Base-by-base conservation (phyloP, 2,329 filamentous ascomycete species). In the Neonectria ditissima region DNA sequence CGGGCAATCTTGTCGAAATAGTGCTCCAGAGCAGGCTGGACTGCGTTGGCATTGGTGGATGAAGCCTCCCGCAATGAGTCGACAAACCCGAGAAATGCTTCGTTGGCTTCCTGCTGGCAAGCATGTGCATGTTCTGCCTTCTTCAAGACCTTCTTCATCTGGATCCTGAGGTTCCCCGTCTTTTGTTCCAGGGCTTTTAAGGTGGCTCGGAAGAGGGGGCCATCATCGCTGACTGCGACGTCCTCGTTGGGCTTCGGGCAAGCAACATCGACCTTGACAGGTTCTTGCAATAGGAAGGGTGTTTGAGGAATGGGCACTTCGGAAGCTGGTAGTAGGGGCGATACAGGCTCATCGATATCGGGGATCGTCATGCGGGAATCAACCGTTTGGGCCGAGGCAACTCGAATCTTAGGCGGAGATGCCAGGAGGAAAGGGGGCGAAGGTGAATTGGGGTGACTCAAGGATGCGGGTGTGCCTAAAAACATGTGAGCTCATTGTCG, bases 1-100 rank as follows among this genome's bases (percentile, higher is more conserved):
- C 91, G 90, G 4, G 95, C 94, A 69, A 97, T 98, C 74, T 94
- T 97, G 79, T 98, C 94, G 74, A 98, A 99, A 77, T 99, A 99
- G 78, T 99, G 94, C 66, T 99, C 96, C 63, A 99, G 86, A 5
- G 95, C 96, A 16, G 96, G 97, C 75, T 97, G 93, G n/a, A 99
- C 94, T 0, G 95, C 96, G 74, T 97, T 97, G 52, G 94, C 92
- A 75, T 98, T 98, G 13, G 94, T 97, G 0, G 89, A 89, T 1
- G 94, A 94, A 0, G 94, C 93, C 75, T 98, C 96, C 66, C 91
- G 89, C 32, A 99, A 82, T 5, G 95, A 91, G 14, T 95, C 92
- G 76, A 97, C 90, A 72, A 99, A 97, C 4, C 87, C 89, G 16
- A 87, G 81, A 70, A 97, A 90, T 6, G 94, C 91, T 56, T 97